Evolutionary conservation across 73 alveolate species (phyloP), one percentile per base, ranked within the genome.

Genomic region (Effrenium voratum): DNA sequence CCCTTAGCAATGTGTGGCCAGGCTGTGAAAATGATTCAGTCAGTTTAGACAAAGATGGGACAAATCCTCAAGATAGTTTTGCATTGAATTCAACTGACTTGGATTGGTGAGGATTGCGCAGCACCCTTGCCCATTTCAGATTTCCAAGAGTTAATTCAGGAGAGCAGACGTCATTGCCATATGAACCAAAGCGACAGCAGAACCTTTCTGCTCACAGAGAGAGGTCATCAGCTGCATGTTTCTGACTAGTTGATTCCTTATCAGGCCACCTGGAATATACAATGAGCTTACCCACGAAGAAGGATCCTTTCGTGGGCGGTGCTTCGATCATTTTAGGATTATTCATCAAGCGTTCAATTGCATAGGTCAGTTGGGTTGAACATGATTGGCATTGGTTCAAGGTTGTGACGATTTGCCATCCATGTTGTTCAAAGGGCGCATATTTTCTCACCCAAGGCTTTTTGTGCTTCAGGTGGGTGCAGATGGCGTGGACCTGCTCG

Each of bases 401-500:
- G n/a, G n/a, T n/a, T n/a, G n/a, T n/a, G n/a, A n/a, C n/a, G n/a
- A n/a, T n/a, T n/a, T n/a, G n/a, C n/a, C n/a, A n/a, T n/a, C n/a
- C n/a, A n/a, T n/a, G n/a, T n/a, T n/a, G n/a, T n/a, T n/a, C n/a
- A n/a, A n/a, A n/a, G n/a, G n/a, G n/a, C n/a, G n/a, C n/a, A n/a
- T n/a, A n/a, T n/a, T n/a, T n/a, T n/a, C n/a, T n/a, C n/a, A n/a
- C n/a, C n/a, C n/a, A n/a, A n/a, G n/a, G n/a, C n/a, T n/a, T n/a
- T n/a, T n/a, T n/a, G n/a, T n/a, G n/a, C n/a, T n/a, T 36, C 95
- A 87, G 95, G 95, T 87, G 47, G 95, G 95, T 68, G 75, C 80
- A 8, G 95, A 87, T 43, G 95, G 95, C 49, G 68, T 55, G 1
- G 95, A 87, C 46, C 84, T 87, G 68, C 68, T 87, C 10, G 95